Conservation (phyloP, 768 basidiomycete genomes). For the Boletus sensibilis region DNA sequence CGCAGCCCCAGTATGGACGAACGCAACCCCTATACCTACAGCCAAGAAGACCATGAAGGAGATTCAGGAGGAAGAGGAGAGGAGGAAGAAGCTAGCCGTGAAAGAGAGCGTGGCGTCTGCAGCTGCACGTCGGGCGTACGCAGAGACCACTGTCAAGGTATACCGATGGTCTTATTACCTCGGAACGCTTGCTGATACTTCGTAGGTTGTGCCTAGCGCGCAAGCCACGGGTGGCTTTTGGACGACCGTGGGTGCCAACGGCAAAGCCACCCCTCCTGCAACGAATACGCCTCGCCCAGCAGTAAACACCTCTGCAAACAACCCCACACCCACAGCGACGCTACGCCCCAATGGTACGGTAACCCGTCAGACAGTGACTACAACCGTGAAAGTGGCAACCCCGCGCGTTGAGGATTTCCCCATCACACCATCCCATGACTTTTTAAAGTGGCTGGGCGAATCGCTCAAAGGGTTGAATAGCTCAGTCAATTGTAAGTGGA, state of each 20-base stretch:
- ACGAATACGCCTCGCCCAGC: slow-evolving; percentile 36
- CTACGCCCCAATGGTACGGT: slow-evolving; percentile 40
- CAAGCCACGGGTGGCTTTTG: slow-evolving; percentile 58
- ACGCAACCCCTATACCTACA: slow-evolving; percentile 48
- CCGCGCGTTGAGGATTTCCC: slow-evolving; percentile 60
- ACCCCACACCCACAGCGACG: slow-evolving; percentile 31
- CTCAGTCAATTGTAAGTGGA: slow-evolving; percentile 51
- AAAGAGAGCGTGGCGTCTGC: slow-evolving; percentile 61
- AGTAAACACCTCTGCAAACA: slow-evolving; percentile 29
- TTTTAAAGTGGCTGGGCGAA: slow-evolving; percentile 87
- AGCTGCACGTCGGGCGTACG: slow-evolving; percentile 68
- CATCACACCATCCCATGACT: slow-evolving; percentile 78
- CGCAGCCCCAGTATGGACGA: slow-evolving; percentile 69
- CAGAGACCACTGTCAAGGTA: slow-evolving; percentile 77
- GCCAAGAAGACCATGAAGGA: slow-evolving; percentile 96
- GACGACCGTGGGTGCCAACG: slow-evolving; percentile 83
- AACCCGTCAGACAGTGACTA: slow-evolving; percentile 37
- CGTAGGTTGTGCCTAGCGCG: slow-evolving; percentile 33
- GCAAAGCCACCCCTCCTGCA: slow-evolving; percentile 48
- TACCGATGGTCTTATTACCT: slow-evolving; percentile 8
- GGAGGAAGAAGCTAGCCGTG: slow-evolving; percentile 63
- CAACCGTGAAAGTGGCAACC: slow-evolving; percentile 30
- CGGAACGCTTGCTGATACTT: slow-evolving; percentile 2
- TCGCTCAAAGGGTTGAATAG: slow-evolving; percentile 71
- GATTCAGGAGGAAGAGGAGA: slow-evolving; percentile 97